A percentile compares a stretch with the other conserved stretches of the same genome.
phyloP scores from a whole-genome alignment of 2,329 filamentous ascomycete species.

The Penicillium freii region DNA sequence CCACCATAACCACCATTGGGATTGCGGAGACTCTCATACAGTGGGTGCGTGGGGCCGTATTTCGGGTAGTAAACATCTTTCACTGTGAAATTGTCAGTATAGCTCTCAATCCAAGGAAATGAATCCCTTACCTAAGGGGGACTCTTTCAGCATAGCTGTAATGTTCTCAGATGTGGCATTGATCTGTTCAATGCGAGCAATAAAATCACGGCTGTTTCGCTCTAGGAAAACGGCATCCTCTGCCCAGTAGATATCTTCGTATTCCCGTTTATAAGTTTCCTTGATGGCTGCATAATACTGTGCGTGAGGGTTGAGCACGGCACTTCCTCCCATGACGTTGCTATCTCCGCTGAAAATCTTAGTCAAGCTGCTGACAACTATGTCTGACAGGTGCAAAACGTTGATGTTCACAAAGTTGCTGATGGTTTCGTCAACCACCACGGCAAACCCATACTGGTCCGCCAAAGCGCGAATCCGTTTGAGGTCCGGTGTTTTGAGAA shows the following conservation, averaged over 20 bases:
- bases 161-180: slow-evolving; percentile 84
- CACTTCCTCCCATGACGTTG: slow-evolving; percentile 93
- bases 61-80: slow-evolving; percentile 87
- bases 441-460: slow-evolving; percentile 78
- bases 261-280: slow-evolving; percentile 60
- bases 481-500: slow-evolving; percentile 81
- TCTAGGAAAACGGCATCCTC: slow-evolving; percentile 95
- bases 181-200: slow-evolving; percentile 75
- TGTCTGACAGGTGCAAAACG: slow-evolving; percentile 81
- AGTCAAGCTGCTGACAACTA: slow-evolving; percentile 91
- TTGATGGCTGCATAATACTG: slow-evolving; percentile 71
- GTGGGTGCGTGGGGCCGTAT: slow-evolving; percentile 63
- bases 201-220: slow-evolving; percentile 91
- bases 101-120: neutral
- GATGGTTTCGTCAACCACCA: slow-evolving; percentile 94
- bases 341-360: slow-evolving; percentile 97
- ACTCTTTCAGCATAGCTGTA: slow-evolving; percentile 65
- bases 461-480: slow-evolving; percentile 75
- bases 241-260: slow-evolving; percentile 89
- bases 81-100: slow-evolving; percentile 52
- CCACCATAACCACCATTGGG: slow-evolving; percentile 83
- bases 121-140: slow-evolving; percentile 47
- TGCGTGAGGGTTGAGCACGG: slow-evolving; percentile 64
- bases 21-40: slow-evolving; percentile 77
- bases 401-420: slow-evolving; percentile 96